Evolutionary conservation across 2,329 filamentous ascomycete species (phyloP).

Genomic region (Stagonosporopsis rhizophila): DNA sequence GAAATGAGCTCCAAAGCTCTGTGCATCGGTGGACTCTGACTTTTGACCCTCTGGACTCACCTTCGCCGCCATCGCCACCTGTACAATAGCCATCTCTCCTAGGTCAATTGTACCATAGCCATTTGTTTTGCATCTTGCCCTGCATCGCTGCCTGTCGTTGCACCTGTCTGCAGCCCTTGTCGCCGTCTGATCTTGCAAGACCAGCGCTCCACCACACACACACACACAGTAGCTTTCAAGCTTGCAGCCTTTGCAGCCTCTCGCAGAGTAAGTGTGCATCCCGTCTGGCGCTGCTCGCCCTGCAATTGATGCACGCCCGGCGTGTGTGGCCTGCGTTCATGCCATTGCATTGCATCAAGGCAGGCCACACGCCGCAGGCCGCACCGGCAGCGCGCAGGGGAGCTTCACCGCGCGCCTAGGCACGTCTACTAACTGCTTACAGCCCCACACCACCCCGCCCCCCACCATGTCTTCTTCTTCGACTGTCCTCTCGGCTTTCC

Average conservation of each 20-base stretch:
- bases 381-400: background rate
- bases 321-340: too few relatives aligned
- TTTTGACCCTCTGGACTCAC: conserved; percentile 3
- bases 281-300: background rate
- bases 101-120: conserved; percentile 38
- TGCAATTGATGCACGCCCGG: background rate
- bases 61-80: conserved; percentile 13
- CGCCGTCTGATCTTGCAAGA: background rate
- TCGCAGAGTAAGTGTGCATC: too few relatives aligned
- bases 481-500: conserved; percentile 44
- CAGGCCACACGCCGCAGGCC: too few relatives aligned
- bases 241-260: background rate
- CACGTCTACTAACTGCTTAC: conserved; percentile 24
- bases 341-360: too few relatives aligned
- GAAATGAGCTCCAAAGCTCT: conserved; percentile 7
- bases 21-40: conserved; percentile 3
- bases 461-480: conserved; percentile 39
- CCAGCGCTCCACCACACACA: background rate
- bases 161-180: conserved; percentile 21
- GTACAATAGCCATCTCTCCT: conserved; percentile 14
- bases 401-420: conserved; percentile 20
- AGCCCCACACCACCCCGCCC: conserved; percentile 28
- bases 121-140: conserved; percentile 31
- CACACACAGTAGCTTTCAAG: conserved; percentile 19
- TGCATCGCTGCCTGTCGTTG: conserved; percentile 45